Conservation (phyloP, 257 asterid genomes). For the Salvia splendens region DNA sequence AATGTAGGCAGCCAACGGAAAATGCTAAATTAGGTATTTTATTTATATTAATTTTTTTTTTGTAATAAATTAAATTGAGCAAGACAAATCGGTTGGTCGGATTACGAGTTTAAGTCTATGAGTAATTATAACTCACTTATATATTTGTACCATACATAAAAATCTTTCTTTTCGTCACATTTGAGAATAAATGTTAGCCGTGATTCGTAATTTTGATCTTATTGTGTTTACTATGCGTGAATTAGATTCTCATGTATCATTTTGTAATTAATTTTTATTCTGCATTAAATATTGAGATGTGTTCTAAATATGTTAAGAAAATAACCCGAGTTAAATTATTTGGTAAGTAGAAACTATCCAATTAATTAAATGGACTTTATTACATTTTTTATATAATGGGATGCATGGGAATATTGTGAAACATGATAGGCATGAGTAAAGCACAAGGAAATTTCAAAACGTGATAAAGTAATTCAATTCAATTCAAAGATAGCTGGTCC, state of each 20-base stretch:
- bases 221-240: not conserved
- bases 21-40: not conserved
- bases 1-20: not conserved
- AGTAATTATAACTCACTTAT: no score
- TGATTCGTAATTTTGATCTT: no score
- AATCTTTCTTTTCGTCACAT: no score
- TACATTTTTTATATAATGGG: not conserved
- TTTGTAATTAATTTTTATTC: not conserved
- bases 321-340: not conserved
- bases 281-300: not conserved
- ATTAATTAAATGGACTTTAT: not conserved
- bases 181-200: no score
- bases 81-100: no score
- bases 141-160: no score
- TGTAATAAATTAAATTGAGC: no score
- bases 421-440: not conserved
- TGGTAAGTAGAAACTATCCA: not conserved
- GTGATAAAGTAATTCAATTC: no score
- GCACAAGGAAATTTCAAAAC: conserved; percentile 1
- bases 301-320: not conserved
- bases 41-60: no score
- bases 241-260: not conserved
- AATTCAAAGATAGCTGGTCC: not conserved
- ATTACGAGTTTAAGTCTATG: no score
- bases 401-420: not conserved